Evolutionary conservation across 352 stramenopile species (phyloP).

Genomic region (Thalassiosira livingstoniorum): DNA sequence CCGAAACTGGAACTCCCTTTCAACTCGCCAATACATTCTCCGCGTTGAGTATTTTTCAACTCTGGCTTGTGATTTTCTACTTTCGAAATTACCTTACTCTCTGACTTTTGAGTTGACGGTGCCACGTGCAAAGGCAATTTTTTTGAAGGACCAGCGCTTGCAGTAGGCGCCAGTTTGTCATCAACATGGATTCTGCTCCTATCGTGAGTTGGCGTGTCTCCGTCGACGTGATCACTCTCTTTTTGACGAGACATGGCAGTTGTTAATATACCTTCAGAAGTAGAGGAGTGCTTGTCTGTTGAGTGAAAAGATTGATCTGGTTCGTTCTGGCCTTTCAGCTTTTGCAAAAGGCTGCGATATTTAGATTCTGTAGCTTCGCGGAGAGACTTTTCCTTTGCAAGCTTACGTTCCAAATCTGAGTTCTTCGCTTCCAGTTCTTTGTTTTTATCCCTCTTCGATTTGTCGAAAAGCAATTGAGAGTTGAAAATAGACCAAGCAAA

Average conservation of each 20-base stretch:
- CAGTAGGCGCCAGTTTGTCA: background rate
- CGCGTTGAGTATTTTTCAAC: background rate
- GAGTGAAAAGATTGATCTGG: background rate
- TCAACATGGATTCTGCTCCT: background rate
- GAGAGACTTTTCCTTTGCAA: slow-evolving; percentile 51
- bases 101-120: background rate
- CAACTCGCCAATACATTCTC: background rate
- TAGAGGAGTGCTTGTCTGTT: background rate
- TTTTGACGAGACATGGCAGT: background rate
- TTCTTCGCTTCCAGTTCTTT: slow-evolving; percentile 65
- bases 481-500: background rate
- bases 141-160: background rate
- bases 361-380: background rate
- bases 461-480: background rate
- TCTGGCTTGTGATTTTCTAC: background rate
- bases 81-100: background rate
- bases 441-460: slow-evolving; percentile 55
- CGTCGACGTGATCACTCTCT: background rate
- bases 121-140: background rate
- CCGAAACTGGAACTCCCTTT: background rate
- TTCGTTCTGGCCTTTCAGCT: background rate
- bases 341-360: background rate
- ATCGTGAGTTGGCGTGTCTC: too few relatives aligned
- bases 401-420: slow-evolving; percentile 49
- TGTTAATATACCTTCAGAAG: background rate